A percentile compares a stretch with the other conserved stretches of the same genome.
Evolutionary conservation across 768 basidiomycete species (phyloP).

Genomic region (Cantharellus cinnabarinus): DNA sequence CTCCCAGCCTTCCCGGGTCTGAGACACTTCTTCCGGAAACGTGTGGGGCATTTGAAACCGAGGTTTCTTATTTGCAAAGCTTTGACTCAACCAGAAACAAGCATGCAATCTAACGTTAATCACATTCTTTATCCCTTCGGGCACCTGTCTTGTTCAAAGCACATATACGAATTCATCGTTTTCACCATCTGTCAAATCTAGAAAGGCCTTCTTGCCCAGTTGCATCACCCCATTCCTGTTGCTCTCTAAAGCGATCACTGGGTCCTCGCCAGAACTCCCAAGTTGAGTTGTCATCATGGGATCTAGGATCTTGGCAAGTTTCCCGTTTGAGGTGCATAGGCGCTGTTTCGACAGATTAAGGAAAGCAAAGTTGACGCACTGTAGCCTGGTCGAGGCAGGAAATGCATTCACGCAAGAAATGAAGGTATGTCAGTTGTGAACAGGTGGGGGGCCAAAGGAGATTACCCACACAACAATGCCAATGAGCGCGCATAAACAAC

Average conservation of each 20-base stretch:
- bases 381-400: neutral
- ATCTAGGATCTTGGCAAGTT: constrained; percentile 14
- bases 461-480: neutral
- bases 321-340: constrained; percentile 13
- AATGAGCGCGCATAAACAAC: neutral
- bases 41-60: too few species aligned
- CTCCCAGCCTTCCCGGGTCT: too few species aligned
- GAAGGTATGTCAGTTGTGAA: neutral
- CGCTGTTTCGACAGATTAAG: neutral
- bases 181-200: constrained; percentile 4
- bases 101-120: too few species aligned
- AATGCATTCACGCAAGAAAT: neutral
- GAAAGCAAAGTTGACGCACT: neutral
- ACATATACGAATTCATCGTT: neutral
- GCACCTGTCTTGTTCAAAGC: neutral
- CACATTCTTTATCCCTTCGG: too few species aligned
- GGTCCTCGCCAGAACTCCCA: constrained; percentile 7
- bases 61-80: too few species aligned
- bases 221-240: neutral
- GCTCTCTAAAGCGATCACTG: neutral
- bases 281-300: constrained; percentile 12
- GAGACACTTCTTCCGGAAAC: too few species aligned
- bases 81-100: too few species aligned
- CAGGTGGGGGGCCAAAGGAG: neutral
- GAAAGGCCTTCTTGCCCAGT: neutral